These are phyloP conservation scores for Phallus indusiatus DNA, from an alignment of 768 basidiomycete species.

Conservation along the genomic window DNA sequence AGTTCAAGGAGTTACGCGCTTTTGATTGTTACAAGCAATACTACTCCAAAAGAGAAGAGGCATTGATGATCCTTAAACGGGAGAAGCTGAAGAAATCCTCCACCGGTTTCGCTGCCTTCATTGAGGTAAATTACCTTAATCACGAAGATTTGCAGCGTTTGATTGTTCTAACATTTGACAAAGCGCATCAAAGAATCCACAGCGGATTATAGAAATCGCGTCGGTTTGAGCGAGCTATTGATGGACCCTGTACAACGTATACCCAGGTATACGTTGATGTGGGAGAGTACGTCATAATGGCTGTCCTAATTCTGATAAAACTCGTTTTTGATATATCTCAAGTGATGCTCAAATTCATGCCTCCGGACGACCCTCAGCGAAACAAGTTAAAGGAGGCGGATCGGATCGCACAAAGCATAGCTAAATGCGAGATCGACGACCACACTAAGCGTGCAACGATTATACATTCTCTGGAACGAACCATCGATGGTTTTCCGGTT, in stretches of 20 bases:
- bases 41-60: slow-evolving; percentile 88
- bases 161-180: slow-evolving; percentile 11
- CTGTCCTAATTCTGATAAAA: neutral
- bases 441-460: slow-evolving; percentile 83
- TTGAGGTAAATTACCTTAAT: no score
- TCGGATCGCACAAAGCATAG: slow-evolving; percentile 83
- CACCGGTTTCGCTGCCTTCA: slow-evolving; percentile 66
- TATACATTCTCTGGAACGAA: slow-evolving; percentile 75
- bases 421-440: slow-evolving; percentile 84
- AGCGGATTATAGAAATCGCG: slow-evolving; percentile 63
- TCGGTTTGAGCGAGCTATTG: slow-evolving; percentile 82
- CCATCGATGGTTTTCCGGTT: slow-evolving; percentile 80
- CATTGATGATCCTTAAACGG: slow-evolving; percentile 77
- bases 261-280: slow-evolving; percentile 87
- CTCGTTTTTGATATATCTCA: slow-evolving; percentile 10
- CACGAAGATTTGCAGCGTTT: no score
- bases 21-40: slow-evolving; percentile 91
- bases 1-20: slow-evolving; percentile 70
- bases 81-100: slow-evolving; percentile 74
- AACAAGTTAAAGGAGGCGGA: slow-evolving; percentile 75
- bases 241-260: slow-evolving; percentile 97
- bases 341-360: slow-evolving; percentile 90
- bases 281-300: slow-evolving; percentile 37
- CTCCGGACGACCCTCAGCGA: slow-evolving; percentile 65
- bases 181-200: slow-evolving; percentile 84